Evolutionary conservation across 208 protist genomes (phyloP), one percentile per base, ranked within the genome.

Genomic region (Wallacemonas sp.): DNA sequence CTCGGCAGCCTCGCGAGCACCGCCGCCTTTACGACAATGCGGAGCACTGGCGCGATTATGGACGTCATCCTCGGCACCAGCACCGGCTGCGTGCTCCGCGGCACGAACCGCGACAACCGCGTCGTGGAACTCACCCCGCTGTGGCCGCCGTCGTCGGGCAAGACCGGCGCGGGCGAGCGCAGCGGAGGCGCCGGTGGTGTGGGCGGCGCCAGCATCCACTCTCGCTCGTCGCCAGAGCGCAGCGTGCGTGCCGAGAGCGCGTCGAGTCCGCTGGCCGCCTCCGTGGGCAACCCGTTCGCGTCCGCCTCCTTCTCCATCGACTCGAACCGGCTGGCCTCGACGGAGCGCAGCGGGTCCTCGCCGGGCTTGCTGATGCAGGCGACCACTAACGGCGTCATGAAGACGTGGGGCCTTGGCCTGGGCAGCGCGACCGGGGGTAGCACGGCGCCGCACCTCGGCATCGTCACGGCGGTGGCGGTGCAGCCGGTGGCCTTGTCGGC

Each of bases 11-110:
- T 77, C 31, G 77, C 64, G 57, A 81, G 72, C 29, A 67, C 69
- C 36, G 84, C 87, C 1, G 72, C 61, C 49, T 86, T 90, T 62
- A 76, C 80, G 12, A 57, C 72, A 32, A 71, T 67, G 45, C 57
- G 72, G 4, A 81, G 72, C 36, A 78, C 79, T 3, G 84, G 86
- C 61, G 79, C 84, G 5, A 82, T 93, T 70, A 86, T 77, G 32
- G 71, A 83, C 42, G 84, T 93, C 12, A 73, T 87, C 48, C 50
- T 93, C 33, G 84, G 87, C 45, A 91, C 82, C 45, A 62, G 75
- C n/a, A 73, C 72, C 20, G 87, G 84, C 26, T 64, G 67, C 20
- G 57, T 93, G 4, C 61, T 91, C 20, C 68, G 75, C 41, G 84
- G 87, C 57, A 33, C 69, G 23, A 77, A 78, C 59, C 76, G 84